Evolutionary conservation across 148 eudicot genomes (phyloP), one percentile per base, ranked within the genome.

Genomic region (Polygonum maritimum): DNA sequence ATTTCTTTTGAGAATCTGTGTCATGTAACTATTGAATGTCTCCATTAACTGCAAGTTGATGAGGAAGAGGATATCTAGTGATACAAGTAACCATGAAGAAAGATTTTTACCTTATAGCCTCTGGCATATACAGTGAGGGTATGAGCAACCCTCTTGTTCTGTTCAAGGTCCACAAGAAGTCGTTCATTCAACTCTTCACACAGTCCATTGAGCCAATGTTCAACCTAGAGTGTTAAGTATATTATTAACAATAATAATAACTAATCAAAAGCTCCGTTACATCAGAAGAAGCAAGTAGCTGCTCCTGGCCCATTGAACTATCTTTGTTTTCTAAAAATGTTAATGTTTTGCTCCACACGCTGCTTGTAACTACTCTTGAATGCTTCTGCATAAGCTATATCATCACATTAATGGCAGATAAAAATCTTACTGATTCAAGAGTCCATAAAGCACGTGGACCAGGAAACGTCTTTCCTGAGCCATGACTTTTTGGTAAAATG

Each of bases 151-250:
- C 98, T 87, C 86, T 89, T 90, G 80, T 94, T 94, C 75, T 85
- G 85, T 22, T 94, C 91, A 51, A 94, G 80, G 78, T 94, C 98
- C 74, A 78, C 82, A 65, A 84, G 82, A 77, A 94, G 90, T 65
- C 95, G 97, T 83, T 94, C 98, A 82, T 84, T 82, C 48, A 94
- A 87, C 80, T 94, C 98, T 82, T 88, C 95, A 84, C 92, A 91
- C 35, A 94, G 88, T 76, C 90, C 85, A 76, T 84, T 85, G 73
- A 94, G 88, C 98, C 98, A 94, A 74, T 86, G 92, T 71, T 87
- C 87, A 76, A 94, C 95, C 97, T 94, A 75, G 71, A 86, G 33
- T 65, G 35, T 16, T 55, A 45, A 35, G 45, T 33, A 0, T 40
- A 47, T 26, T 49, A 62, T 44, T 19, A 4, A 74, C 77, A 65